A percentile compares a stretch with the other conserved stretches of the same genome.
These are phyloP conservation scores for Neofusicoccum umdonicola DNA, from an alignment of 2,329 filamentous ascomycete species.

Conservation along the genomic window DNA sequence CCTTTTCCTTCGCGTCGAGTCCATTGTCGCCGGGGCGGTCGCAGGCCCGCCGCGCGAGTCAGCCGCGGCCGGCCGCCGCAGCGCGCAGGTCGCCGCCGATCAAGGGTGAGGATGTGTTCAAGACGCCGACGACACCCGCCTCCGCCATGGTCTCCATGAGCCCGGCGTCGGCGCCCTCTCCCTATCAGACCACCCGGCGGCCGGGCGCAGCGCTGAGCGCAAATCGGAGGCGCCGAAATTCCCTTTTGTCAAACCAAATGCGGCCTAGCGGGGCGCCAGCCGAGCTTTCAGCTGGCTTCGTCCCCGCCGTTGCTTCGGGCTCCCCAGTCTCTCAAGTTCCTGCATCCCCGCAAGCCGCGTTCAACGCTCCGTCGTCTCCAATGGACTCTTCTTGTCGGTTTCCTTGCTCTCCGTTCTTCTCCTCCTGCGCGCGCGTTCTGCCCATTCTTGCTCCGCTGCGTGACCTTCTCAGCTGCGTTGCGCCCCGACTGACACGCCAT, in stretches of 20 bases:
- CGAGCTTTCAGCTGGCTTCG: slow-evolving; percentile 19
- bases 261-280: slow-evolving; percentile 20
- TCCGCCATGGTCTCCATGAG: slow-evolving; percentile 40
- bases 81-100: slow-evolving; percentile 1
- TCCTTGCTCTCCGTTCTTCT: slow-evolving; percentile 26
- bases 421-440: not conserved
- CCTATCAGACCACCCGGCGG: slow-evolving; percentile 22
- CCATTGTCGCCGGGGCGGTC: not conserved
- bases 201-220: slow-evolving; percentile 1
- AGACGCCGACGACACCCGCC: slow-evolving; percentile 32
- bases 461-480: slow-evolving; percentile 1
- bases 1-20: slow-evolving; percentile 15
- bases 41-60: slow-evolving; percentile 10
- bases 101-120: slow-evolving; percentile 27
- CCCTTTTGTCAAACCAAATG: slow-evolving; percentile 30
- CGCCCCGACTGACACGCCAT: not conserved
- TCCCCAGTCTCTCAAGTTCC: slow-evolving; percentile 22
- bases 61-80: not conserved
- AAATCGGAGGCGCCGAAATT: slow-evolving; percentile 22
- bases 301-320: slow-evolving; percentile 20
- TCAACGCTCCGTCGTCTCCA: slow-evolving; percentile 20
- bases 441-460: not conserved
- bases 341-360: slow-evolving; percentile 23
- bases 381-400: slow-evolving; percentile 43
- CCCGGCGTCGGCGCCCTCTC: slow-evolving; percentile 13